phyloP scores from a whole-genome alignment of 305 asterid species.

The Ilex paraguariensis region DNA sequence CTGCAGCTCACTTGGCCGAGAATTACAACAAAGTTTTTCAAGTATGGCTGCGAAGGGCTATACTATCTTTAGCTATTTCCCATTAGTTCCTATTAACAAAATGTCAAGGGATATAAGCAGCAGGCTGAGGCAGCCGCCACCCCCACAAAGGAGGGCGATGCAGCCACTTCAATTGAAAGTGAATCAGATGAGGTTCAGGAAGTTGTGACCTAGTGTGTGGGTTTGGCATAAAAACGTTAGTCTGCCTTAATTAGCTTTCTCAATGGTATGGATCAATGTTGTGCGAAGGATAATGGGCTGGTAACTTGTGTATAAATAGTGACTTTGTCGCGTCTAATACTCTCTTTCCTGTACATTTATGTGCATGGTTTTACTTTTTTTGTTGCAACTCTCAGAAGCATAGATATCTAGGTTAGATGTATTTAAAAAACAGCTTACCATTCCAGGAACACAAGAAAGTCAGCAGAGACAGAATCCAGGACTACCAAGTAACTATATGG shows the following conservation, averaged over 20 bases:
- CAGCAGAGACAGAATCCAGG: too few relatives aligned
- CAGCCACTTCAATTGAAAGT: conserved; percentile 10
- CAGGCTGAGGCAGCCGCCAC: conserved; percentile 43
- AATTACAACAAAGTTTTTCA: conserved; percentile 46
- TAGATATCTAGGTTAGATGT: too few relatives aligned
- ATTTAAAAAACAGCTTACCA: too few relatives aligned
- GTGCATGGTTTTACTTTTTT: too few relatives aligned
- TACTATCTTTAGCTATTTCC: conserved; percentile 38
- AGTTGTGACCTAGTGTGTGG: background rate
- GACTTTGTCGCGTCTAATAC: too few relatives aligned
- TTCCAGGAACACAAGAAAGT: too few relatives aligned
- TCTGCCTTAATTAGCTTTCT: background rate
- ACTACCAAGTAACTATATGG: too few relatives aligned
- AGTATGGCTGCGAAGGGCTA: conserved; percentile 49
- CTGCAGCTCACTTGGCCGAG: conserved; percentile 48
- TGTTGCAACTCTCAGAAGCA: too few relatives aligned
- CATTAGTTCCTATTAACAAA: conserved; percentile 62
- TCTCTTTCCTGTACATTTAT: too few relatives aligned
- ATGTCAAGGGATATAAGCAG: conserved; percentile 56
- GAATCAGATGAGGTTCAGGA: conserved; percentile 37
- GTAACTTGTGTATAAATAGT: background rate
- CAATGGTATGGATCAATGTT: too few relatives aligned
- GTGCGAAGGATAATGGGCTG: background rate
- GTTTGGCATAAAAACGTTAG: too few relatives aligned
- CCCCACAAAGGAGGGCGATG: conserved; percentile 13